phyloP scores from a whole-genome alignment of 208 protist genomes.

The Trichomonas gallinae region DNA sequence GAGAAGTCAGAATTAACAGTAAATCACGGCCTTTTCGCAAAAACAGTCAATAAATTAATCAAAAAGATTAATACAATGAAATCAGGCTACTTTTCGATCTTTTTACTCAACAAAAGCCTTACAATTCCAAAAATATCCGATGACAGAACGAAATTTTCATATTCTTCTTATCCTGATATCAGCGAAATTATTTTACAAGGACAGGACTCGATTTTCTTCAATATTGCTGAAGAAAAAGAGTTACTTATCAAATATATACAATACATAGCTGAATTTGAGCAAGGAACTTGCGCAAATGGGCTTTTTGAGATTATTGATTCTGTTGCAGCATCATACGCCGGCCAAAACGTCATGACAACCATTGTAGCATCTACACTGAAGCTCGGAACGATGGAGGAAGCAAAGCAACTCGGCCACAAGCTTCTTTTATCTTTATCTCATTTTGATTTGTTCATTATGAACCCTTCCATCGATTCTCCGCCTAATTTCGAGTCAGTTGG shows the following conservation, averaged over 20 bases:
- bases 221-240: background rate
- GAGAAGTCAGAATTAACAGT: background rate
- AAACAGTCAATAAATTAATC: background rate
- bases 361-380: background rate
- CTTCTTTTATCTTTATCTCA: background rate
- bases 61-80: background rate
- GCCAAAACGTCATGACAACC: background rate
- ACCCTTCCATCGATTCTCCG: background rate
- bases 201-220: background rate
- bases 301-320: background rate
- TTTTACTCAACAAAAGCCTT: background rate
- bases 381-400: background rate
- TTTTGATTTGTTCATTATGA: background rate
- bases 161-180: background rate
- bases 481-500: background rate
- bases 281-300: background rate
- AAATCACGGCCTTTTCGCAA: background rate
- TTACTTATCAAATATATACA: background rate
- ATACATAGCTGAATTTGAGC: background rate
- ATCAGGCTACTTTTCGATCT: background rate
- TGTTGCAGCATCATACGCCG: background rate
- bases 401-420: background rate
- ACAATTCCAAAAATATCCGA: background rate
- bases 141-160: background rate
- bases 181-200: background rate